Percentiles rank a stretch among this genome's conserved stretches.
phyloP scores from a whole-genome alignment of 805 yeast genomes.

The Candida anglica region DNA sequence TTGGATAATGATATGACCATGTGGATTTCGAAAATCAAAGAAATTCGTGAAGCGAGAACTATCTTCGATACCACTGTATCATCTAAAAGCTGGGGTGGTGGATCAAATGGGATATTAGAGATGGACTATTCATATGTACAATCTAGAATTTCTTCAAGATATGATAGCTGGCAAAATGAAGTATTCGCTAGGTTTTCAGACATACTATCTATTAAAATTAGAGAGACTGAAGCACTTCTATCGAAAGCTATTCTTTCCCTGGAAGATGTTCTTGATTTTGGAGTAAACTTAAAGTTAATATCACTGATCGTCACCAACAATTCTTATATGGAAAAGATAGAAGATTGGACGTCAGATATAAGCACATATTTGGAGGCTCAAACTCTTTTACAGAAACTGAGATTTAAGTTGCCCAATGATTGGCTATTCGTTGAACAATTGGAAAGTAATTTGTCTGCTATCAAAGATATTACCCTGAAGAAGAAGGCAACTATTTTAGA shows the following conservation, averaged over 20 bases:
- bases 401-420: constrained; percentile 44
- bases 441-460: constrained; percentile 41
- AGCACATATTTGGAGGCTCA: constrained; percentile 23
- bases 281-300: constrained; percentile 31
- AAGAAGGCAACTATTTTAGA: constrained; percentile 36
- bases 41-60: constrained; percentile 38
- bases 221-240: constrained; percentile 25
- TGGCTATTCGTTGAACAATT: constrained; percentile 68
- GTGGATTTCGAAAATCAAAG: constrained; percentile 50
- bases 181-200: constrained; percentile 39
- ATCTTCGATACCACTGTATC: constrained; percentile 51
- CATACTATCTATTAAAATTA: constrained; percentile 27
- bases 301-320: constrained; percentile 28
- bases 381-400: constrained; percentile 33
- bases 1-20: constrained; percentile 23
- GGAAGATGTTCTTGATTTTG: constrained; percentile 5
- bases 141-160: constrained; percentile 46
- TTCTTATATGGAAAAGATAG: constrained; percentile 4
- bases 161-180: constrained; percentile 55
- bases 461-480: constrained; percentile 32
- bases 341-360: constrained; percentile 14
- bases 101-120: constrained; percentile 11
- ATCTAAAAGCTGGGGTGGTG: constrained; percentile 32
- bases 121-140: constrained; percentile 55
- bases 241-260: constrained; percentile 20